Evolutionary conservation across 148 eudicot genomes (phyloP), one percentile per base, ranked within the genome.

Genomic region (Amaranthus cruentus): DNA sequence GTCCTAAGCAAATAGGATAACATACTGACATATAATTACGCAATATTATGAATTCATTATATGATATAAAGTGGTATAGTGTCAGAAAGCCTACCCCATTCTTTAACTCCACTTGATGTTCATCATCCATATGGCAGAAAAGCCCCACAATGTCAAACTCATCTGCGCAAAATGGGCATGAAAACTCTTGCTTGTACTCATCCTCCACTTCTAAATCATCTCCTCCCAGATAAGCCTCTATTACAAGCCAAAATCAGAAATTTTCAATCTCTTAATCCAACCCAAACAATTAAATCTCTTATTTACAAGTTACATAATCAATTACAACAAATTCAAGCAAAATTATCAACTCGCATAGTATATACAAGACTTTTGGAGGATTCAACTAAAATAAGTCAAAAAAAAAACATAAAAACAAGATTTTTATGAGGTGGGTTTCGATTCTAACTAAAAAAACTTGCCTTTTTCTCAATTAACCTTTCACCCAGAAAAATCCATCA

Each of bases 81-180:
- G 13, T 38, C 13, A 28, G 53, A 65, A 18, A 3, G 42, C 56
- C 79, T 89, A 95, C 99, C 99, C 99, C 97, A 76, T 84, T 83
- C 70, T 90, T 92, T 72, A 87, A 85, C 74, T 90, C 93, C 56
- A 92, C 83, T 48, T 84, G 80, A 75, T 95, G 97, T 72, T 90
- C 97, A 62, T 92, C 97, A 57, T 95, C 97, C 69, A 95, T 84
- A 78, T 95, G 99, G 73, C 97, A 95, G 79, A 90, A 92, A 6
- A 95, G 87, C 58, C 97, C 97, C 43, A 95, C 97, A 63, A 90
- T 84, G 74, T 95, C 97, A 70, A 87, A 92, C 77, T 92, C 97
- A 62, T 92, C 97, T 0, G 82, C 88, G 66, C 99, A 95, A 81
- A 95, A 95, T 12, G 97, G 97, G 75, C 99, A 95, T 49, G 93